Evolutionary conservation across 805 yeast species (phyloP), one percentile per base, ranked within the genome.

Genomic region (Ogataea pignaliae): DNA sequence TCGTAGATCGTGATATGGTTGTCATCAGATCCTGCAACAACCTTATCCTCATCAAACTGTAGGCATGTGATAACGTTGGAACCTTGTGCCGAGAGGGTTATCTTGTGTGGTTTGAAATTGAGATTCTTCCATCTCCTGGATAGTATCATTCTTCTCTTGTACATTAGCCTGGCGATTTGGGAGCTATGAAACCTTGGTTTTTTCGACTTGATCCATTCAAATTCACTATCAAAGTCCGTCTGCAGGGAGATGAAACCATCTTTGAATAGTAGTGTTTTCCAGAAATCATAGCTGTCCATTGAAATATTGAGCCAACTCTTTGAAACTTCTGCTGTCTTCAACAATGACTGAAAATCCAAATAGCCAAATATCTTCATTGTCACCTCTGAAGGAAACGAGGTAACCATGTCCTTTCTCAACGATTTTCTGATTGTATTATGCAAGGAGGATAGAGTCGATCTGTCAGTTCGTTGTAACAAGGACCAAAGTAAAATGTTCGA

Each of bases 1-100:
- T 84, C 83, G 64, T 87, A 88, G 9, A 93, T 81, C 50, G 87
- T 82, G 48, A 93, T 87, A 60, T 79, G 76, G 49, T 78, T 79
- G 52, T 88, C 96, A 56, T 90, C 97, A 1, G 95, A 89, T 29
- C 97, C 97, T 2, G 97, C 89, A 45, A 91, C 85, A 42, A 93
- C 85, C 57, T 82, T 83, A 51, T 89, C 90, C 39, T 85, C 88
- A 60, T 90, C 97, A 63, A 89, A 88, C 63, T 90, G 97, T 48
- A 93, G 70, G 59, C 98, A 93, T 1, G 99, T 93, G 2, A 93
- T 93, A n/a, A 91, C 95, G 55, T 82, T 82, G 26, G 78, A 43
- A 43, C 88, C 88, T 55, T 82, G 88, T 6, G 87, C 88, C 12
- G 77, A 73, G 10, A 84, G 72, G 13, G 85, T 77, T 3, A 81